Conservation (phyloP, 192 early-diverging fungal genomes). For the Diversispora eburnea region DNA sequence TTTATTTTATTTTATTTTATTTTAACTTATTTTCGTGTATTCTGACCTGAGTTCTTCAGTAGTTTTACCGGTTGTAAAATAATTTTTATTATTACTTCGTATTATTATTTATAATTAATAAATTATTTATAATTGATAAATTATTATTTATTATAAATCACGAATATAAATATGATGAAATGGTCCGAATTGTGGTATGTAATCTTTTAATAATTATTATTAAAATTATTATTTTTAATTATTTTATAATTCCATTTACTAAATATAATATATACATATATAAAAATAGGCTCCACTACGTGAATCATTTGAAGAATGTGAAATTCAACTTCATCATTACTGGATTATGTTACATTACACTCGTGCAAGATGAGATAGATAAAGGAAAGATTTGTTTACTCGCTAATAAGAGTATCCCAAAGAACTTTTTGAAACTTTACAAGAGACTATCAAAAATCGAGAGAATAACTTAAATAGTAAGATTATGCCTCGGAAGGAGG, state of each 20-base stretch:
- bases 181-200: too few species aligned
- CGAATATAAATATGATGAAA: too few species aligned
- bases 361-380: slow-evolving; percentile 23
- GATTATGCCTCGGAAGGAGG: too few species aligned
- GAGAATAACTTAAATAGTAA: background rate
- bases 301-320: slow-evolving; percentile 14
- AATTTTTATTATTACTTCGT: background rate
- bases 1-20: too few species aligned
- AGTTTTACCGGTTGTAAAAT: slow-evolving; percentile 25
- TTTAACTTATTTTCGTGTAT: background rate
- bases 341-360: background rate
- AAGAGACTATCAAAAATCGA: background rate
- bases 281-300: slow-evolving; percentile 1
- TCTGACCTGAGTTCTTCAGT: slow-evolving; percentile 13
- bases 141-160: too few species aligned
- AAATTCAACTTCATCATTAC: slow-evolving; percentile 26
- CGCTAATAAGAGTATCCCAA: slow-evolving; percentile 17
- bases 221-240: too few species aligned
- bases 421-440: slow-evolving; percentile 11
- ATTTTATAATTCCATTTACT: too few species aligned
- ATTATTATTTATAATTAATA: too few species aligned
- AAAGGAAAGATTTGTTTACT: slow-evolving; percentile 12
- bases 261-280: background rate
- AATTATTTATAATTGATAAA: too few species aligned
- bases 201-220: too few species aligned